Base-by-base conservation (phyloP, 352 stramenopile species). In the Phytophthora colocasiae region DNA sequence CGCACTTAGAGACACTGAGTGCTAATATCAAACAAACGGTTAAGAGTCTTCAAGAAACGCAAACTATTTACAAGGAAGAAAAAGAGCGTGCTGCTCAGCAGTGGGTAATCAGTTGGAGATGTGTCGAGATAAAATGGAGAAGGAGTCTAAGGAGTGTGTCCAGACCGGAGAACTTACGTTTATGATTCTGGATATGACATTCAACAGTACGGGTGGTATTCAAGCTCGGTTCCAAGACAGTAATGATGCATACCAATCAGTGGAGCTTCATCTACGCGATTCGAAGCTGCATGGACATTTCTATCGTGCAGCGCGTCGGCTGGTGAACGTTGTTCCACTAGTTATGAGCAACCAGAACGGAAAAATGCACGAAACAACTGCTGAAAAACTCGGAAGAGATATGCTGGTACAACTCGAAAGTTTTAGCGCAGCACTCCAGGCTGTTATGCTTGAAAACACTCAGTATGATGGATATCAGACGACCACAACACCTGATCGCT, bases 351-450 rank as follows among this genome's bases (percentile, higher is more conserved):
- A 11, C 15, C 31, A 62, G 10, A n/a, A 19, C 0, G 17, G 45
- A n/a, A n/a, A 57, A 17, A 9, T 48, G n/a, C 39, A 62, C 11
- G 22, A 40, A 22, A 51, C 39, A 0, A 55, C 24, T 8, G 19
- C 24, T 12, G 63, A 29, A 29, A 50, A 56, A 31, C 38, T 70
- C 2, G 45, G 49, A 2, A 56, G 22, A 22, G 53, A 55, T 4
- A 60, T 74, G 44, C 22, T 71, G 24, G n/a, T 19, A 17, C 22
- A 57, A 0, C 29, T 73, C 22, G 47, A 69, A 19, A 44, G 5
- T 2, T 73, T 59, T 26, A 51, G 53, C 38, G 39, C 26, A 17
- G 41, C 12, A 5, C 40, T 73, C 2, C 11, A 36, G 15, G 38
- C 45, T 38, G 19, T 58, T 6, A 59, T 59, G 39, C 27, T 29